phyloP scores from a whole-genome alignment of 1,139 yeast species.

The Geotrichum macrosporum region DNA sequence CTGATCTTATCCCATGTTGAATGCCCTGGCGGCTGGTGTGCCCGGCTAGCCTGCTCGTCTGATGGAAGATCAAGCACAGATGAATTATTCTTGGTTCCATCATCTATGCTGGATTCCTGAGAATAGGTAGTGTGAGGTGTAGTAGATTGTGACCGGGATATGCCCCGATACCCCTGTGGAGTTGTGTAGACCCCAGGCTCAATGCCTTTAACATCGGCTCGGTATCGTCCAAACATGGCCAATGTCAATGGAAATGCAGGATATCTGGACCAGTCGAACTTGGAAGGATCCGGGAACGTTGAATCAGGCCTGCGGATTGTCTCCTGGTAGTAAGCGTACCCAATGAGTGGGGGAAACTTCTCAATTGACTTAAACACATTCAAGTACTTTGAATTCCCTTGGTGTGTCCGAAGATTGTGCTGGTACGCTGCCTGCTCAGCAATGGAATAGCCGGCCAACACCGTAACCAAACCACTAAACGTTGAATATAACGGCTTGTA shows the following conservation, averaged over 20 bases:
- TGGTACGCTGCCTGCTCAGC: slow-evolving; percentile 9
- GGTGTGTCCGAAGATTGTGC: slow-evolving; percentile 8
- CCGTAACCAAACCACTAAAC: slow-evolving; percentile 9
- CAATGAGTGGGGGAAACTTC: slow-evolving; percentile 14
- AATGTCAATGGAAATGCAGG: slow-evolving; percentile 18
- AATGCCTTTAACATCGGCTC: slow-evolving; percentile 15
- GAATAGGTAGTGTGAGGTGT: slow-evolving; percentile 13
- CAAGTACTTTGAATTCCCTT: slow-evolving; percentile 10
- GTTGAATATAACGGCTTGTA: slow-evolving; percentile 17
- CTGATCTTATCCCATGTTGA: slow-evolving; percentile 21
- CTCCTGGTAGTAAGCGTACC: slow-evolving; percentile 19
- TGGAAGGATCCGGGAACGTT: slow-evolving; percentile 18
- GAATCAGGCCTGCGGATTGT: slow-evolving; percentile 16
- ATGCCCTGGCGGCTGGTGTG: slow-evolving; percentile 1
- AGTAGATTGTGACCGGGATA: neutral
- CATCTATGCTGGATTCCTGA: neutral
- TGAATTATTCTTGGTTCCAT: slow-evolving; percentile 7
- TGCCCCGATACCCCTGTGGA: slow-evolving; percentile 9
- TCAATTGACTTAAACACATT: slow-evolving; percentile 7
- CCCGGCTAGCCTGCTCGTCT: neutral
- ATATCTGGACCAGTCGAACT: slow-evolving; percentile 18
- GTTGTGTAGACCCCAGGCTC: neutral
- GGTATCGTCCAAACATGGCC: slow-evolving; percentile 13
- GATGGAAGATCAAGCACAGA: neutral
- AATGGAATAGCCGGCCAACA: slow-evolving; percentile 9